Percentiles rank a stretch among this genome's conserved stretches.
These are phyloP conservation scores for Saccharomycopsis malanga DNA, from an alignment of 805 yeast genomes.

Conservation along the genomic window DNA sequence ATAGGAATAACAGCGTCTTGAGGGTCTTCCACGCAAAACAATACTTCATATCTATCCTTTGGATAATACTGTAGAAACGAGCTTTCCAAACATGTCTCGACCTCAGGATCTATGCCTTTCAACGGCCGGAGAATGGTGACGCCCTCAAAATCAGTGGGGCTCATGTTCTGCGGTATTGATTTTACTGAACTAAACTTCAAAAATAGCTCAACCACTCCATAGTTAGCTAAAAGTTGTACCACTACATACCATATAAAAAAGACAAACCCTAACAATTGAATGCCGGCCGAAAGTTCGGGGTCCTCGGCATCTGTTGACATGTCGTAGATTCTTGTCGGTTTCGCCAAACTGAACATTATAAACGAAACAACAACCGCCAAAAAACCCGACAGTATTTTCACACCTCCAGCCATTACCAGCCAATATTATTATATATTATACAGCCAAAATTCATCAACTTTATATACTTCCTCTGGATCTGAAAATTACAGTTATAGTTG, in stretches of 20 bases:
- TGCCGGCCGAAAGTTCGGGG: background rate
- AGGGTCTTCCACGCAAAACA: constrained; percentile 66
- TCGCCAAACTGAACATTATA: no score
- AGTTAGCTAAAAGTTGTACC: constrained; percentile 32
- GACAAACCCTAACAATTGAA: background rate
- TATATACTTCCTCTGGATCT: no score
- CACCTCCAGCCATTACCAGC: no score
- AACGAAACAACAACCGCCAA: no score
- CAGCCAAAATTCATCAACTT: no score
- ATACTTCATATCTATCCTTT: constrained; percentile 47
- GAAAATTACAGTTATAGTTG: no score
- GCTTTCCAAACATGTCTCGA: constrained; percentile 58
- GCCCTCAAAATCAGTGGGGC: constrained; percentile 42
- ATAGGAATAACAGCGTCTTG: constrained; percentile 60
- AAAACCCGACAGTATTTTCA: no score
- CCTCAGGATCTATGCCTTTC: constrained; percentile 76
- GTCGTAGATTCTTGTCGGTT: no score
- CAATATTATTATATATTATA: no score
- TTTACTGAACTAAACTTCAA: constrained; percentile 27
- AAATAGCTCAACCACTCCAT: constrained; percentile 36
- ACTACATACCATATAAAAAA: constrained; percentile 35
- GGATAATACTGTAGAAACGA: constrained; percentile 69
- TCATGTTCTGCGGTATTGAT: constrained; percentile 22
- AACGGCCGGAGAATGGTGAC: constrained; percentile 78
- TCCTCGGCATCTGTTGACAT: background rate